Evolutionary conservation across 2,329 filamentous ascomycete genomes (phyloP), one percentile per base, ranked within the genome.

Genomic region (Stagonosporopsis rhizophila): DNA sequence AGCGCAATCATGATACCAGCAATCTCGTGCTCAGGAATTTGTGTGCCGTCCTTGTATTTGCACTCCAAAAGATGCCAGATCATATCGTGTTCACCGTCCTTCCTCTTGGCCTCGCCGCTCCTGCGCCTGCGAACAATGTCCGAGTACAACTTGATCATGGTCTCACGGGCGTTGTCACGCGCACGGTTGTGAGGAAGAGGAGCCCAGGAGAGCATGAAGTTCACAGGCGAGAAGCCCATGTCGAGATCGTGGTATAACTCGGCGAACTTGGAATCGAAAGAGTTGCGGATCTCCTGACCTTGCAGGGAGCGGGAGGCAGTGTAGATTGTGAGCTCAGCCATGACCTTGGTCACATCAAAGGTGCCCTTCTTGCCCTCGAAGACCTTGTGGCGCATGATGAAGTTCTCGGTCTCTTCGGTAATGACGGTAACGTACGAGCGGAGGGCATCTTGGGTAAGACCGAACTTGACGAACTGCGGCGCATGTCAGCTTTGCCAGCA

Each of bases 1-100:
- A 96, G 84, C 6, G 91, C 91, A 76, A 96, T 96, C 90, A 96
- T 94, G 85, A 96, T 94, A 78, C 95, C 89, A 20, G 92, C 91
- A 56, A 96, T 85, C 76, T 96, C 91, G 69, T 89, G 83, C 71
- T 96, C 92, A 15, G 92, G 89, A n/a, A 96, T 83, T 6, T 82
- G 82, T 35, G 81, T 87, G 65, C 91, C 92, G 66, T 94, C 86
- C 81, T 96, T 96, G 84, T 96, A 96, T 22, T 81, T 83, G 67
- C 88, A 91, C 66, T 86, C 87, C 91, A 96, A 95, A 62, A 96
- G 80, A 71, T 95, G 92, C 86, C 89, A 92, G 77, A 96, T 92
- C 83, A 96, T 96, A 77, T 96, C 92, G 45, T 72, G 72, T 45
- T 84, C 81, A n/a, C 53, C 53, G 58, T 83, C 78, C 56, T 78